Conservation (phyloP, 2,329 filamentous ascomycete species). For the Aspergillus fumigatus region DNA sequence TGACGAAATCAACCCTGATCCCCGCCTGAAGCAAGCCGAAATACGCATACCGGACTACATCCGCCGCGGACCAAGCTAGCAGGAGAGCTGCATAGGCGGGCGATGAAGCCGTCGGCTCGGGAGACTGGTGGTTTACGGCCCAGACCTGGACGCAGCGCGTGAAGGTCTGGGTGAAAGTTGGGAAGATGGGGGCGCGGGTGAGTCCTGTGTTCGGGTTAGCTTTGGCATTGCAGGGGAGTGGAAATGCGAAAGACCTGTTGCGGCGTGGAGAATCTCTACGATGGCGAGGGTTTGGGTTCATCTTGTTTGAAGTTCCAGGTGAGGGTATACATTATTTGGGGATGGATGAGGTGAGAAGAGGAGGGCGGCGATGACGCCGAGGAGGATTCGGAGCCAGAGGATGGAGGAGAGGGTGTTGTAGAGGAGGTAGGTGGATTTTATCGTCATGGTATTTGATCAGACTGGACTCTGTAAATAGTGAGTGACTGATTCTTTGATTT, state of each 20-base stretch:
- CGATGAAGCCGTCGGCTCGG: constrained; percentile 13
- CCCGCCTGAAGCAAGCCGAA: constrained; percentile 21
- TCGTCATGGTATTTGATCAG: neutral
- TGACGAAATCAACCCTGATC: constrained; percentile 10
- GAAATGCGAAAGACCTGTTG: constrained; percentile 10
- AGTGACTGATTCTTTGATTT: neutral
- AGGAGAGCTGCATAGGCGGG: constrained; percentile 22
- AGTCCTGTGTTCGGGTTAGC: constrained; percentile 14
- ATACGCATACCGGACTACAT: constrained; percentile 23
- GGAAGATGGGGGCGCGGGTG: constrained; percentile 25
- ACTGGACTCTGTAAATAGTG: neutral
- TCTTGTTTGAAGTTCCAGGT: constrained; percentile 22
- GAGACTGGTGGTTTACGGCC: constrained; percentile 26
- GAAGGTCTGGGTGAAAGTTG: constrained; percentile 28
- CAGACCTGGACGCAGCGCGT: constrained; percentile 29
- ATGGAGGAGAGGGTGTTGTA: constrained; percentile 22
- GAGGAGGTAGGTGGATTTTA: constrained; percentile 17
- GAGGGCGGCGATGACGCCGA: constrained; percentile 9
- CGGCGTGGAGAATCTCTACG: constrained; percentile 24
- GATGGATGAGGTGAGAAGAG: neutral
- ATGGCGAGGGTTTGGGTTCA: constrained; percentile 23
- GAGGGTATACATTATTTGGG: constrained; percentile 12
- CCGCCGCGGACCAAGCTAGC: constrained; percentile 25
- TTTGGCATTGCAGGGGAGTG: neutral
- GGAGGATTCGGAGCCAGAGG: constrained; percentile 23